phyloP scores from a whole-genome alignment of 345 rosid genomes.

The Euphorbia tirucalli region DNA sequence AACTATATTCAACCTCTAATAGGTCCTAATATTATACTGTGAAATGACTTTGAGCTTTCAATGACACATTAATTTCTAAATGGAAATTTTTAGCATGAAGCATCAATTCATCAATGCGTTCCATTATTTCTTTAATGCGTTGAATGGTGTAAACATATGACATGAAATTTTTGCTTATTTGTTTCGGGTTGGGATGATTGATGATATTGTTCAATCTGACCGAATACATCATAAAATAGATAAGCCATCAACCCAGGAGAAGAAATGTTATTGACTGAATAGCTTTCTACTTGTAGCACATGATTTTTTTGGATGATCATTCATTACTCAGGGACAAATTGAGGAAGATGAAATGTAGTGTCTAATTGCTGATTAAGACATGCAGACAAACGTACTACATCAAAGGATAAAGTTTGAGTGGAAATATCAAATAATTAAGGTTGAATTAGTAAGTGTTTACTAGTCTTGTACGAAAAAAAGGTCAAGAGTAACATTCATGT shows the following conservation, averaged over 20 bases:
- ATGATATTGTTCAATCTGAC: background rate
- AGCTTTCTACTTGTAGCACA: background rate
- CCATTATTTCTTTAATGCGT: no score
- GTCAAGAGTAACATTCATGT: slow-evolving; percentile 40
- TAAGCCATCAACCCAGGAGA: no score
- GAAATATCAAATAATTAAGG: background rate
- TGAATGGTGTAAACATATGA: no score
- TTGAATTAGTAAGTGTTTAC: background rate
- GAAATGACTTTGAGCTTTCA: background rate
- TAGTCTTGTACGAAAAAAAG: slow-evolving; percentile 17
- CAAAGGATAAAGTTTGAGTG: slow-evolving; percentile 3
- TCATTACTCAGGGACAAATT: background rate
- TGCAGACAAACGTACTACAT: background rate
- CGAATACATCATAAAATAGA: background rate
- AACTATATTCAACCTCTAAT: background rate
- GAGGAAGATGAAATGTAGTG: background rate
- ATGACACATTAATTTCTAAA: background rate
- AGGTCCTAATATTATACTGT: background rate
- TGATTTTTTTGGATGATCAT: background rate
- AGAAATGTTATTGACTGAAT: background rate
- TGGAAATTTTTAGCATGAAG: no score
- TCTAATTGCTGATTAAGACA: background rate
- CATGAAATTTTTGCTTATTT: no score
- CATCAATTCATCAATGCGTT: no score
- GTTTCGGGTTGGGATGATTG: no score